phyloP scores from a whole-genome alignment of 2,329 filamentous ascomycete genomes.

The Pseudocercospora vitis region DNA sequence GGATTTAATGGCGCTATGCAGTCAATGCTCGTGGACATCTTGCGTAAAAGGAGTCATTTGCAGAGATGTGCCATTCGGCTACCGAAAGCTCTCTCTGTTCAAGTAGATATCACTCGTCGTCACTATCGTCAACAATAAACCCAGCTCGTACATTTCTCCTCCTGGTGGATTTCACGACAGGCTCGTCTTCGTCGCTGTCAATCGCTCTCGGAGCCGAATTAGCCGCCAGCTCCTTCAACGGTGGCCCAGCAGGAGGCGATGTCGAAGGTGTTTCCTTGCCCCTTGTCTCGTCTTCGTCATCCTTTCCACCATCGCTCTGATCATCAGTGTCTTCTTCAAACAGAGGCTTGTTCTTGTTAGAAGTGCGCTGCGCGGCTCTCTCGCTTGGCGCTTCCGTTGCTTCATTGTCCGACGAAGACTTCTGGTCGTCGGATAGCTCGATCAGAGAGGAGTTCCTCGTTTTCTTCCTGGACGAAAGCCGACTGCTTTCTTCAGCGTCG shows the following conservation, averaged over 20 bases:
- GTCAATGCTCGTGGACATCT: too few relatives aligned
- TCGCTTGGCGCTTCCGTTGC: neutral
- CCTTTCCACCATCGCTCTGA: conserved; percentile 11
- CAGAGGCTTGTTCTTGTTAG: neutral
- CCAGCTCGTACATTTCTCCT: conserved; percentile 44
- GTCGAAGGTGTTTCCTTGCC: conserved; percentile 27
- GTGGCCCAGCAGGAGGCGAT: conserved; percentile 19
- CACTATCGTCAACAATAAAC: conserved; percentile 47
- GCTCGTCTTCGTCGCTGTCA: conserved; percentile 43
- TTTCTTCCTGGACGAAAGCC: neutral
- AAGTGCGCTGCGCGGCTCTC: neutral
- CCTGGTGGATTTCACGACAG: conserved; percentile 33
- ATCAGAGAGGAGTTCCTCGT: conserved; percentile 14
- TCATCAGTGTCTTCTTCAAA: conserved; percentile 7
- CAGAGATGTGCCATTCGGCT: too few relatives aligned
- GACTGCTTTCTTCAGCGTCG: conserved; percentile 1
- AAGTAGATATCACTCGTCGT: too few relatives aligned
- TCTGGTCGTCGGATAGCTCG: conserved; percentile 20
- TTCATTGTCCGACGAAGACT: neutral
- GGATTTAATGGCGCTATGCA: too few relatives aligned
- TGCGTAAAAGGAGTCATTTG: too few relatives aligned
- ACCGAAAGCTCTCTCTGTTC: too few relatives aligned
- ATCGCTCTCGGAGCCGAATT: conserved; percentile 43
- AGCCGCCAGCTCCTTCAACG: conserved; percentile 25
- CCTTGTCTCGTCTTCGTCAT: conserved; percentile 24